Conservation (phyloP, 1,139 yeast genomes). For the Kluyveromyces sp. region DNA sequence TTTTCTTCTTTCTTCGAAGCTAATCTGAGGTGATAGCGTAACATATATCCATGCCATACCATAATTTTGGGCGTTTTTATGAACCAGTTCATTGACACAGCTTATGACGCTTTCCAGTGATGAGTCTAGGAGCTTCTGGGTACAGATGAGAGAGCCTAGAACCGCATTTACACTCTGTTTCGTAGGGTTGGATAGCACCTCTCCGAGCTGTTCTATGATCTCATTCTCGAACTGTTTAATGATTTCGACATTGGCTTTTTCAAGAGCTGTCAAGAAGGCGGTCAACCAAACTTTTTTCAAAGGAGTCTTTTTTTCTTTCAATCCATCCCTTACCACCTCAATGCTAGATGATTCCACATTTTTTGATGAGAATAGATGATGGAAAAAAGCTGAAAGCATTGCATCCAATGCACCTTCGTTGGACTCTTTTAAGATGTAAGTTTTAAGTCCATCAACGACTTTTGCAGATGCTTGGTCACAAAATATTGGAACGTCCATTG, state of each 20-base stretch:
- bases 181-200: constrained; percentile 17
- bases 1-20: constrained; percentile 17
- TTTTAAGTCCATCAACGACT: constrained; percentile 40
- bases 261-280: constrained; percentile 30
- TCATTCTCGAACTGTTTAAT: constrained; percentile 31
- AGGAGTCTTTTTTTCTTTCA: constrained; percentile 56
- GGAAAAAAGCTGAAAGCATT: constrained; percentile 45
- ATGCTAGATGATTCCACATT: constrained; percentile 15
- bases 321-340: constrained; percentile 45
- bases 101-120: constrained; percentile 9
- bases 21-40: constrained; percentile 18
- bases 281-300: constrained; percentile 65
- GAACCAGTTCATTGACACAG: constrained; percentile 12
- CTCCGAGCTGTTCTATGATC: constrained; percentile 21
- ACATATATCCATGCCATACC: constrained; percentile 23
- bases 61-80: constrained; percentile 7
- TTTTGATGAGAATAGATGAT: constrained; percentile 34
- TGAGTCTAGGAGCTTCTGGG: constrained; percentile 13
- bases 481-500: constrained; percentile 32
- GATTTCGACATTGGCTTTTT: constrained; percentile 37
- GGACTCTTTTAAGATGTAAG: constrained; percentile 61
- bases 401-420: constrained; percentile 58
- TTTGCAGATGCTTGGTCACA: constrained; percentile 30
- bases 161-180: constrained; percentile 20
- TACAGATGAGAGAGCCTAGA: constrained; percentile 22